Conservation (phyloP, 2,329 filamentous ascomycete genomes). For the Fusarium buharicum region DNA sequence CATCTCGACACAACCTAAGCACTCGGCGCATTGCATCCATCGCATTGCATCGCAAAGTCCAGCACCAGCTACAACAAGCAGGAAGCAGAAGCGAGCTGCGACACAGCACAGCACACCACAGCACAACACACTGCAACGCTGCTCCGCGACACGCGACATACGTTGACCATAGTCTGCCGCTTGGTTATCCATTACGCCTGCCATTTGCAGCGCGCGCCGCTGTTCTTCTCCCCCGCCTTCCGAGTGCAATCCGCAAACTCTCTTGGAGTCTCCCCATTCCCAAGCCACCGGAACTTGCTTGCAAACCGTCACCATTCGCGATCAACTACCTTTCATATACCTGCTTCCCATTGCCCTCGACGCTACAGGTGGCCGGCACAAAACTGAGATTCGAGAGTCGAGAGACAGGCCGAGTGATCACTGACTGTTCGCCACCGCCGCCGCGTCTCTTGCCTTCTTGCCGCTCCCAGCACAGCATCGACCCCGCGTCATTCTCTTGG, state of each 20-base stretch:
- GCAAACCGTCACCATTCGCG: slow-evolving; percentile 17
- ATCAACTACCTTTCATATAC: slow-evolving; percentile 22
- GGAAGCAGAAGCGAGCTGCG: slow-evolving; percentile 27
- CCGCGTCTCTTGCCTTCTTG: slow-evolving; percentile 23
- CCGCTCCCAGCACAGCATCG: slow-evolving; percentile 35
- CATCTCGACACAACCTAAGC: slow-evolving; percentile 42
- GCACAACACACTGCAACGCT: slow-evolving; percentile 36
- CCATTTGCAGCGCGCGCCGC: slow-evolving; percentile 38
- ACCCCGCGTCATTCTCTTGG: slow-evolving; percentile 43
- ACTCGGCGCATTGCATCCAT: slow-evolving; percentile 30
- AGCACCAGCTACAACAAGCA: slow-evolving; percentile 34
- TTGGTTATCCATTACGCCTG: slow-evolving; percentile 15
- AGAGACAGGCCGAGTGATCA: slow-evolving; percentile 26
- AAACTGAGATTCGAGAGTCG: slow-evolving; percentile 24
- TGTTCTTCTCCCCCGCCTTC: slow-evolving; percentile 41
- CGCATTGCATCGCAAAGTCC: slow-evolving; percentile 3
- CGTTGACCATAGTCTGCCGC: slow-evolving; percentile 14
- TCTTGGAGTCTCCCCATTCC: slow-evolving; percentile 19
- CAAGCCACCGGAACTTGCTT: slow-evolving; percentile 14
- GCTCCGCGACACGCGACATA: slow-evolving; percentile 38
- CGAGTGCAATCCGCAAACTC: slow-evolving; percentile 32
- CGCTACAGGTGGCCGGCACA: slow-evolving; percentile 24
- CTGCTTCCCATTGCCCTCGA: slow-evolving; percentile 15
- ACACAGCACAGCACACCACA: slow-evolving; percentile 34
- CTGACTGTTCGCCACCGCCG: slow-evolving; percentile 37